Conservation (phyloP, 768 basidiomycete genomes). For the Hemileccinum rubropunctum region DNA sequence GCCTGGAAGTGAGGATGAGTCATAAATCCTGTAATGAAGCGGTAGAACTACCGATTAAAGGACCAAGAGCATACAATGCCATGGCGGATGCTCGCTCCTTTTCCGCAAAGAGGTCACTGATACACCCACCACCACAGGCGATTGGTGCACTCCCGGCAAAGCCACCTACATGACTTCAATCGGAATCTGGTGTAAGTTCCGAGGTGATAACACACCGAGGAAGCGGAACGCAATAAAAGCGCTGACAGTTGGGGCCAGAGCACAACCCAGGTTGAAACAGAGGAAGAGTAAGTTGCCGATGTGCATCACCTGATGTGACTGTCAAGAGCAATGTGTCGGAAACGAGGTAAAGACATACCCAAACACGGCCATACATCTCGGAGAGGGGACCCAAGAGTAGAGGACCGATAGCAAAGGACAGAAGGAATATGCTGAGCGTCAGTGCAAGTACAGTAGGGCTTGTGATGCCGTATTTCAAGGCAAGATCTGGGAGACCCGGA, state of each 20-base stretch:
- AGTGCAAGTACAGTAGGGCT: conserved; percentile 51
- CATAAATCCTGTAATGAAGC: background rate
- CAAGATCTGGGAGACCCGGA: conserved; percentile 59
- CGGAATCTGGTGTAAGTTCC: background rate
- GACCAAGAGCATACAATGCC: conserved; percentile 64
- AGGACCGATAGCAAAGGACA: conserved; percentile 67
- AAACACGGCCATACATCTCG: conserved; percentile 70
- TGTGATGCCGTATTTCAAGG: conserved; percentile 47
- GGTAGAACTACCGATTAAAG: conserved; percentile 47
- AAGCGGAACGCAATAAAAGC: conserved; percentile 66
- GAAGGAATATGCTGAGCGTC: conserved; percentile 60
- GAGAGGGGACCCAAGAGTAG: conserved; percentile 66
- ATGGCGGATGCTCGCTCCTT: conserved; percentile 64
- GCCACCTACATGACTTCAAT: conserved; percentile 43
- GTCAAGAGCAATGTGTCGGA: background rate
- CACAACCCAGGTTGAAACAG: conserved; percentile 66
- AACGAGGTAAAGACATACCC: conserved; percentile 40
- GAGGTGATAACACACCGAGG: conserved; percentile 47
- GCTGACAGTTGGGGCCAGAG: conserved; percentile 55
- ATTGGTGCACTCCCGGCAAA: conserved; percentile 64
- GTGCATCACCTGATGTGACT: conserved; percentile 56
- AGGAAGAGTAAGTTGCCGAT: conserved; percentile 60
- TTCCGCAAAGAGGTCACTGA: conserved; percentile 67
- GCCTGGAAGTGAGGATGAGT: conserved; percentile 16
- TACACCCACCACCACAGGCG: conserved; percentile 58